These are phyloP conservation scores for Lavandula angustifolia DNA, from an alignment of 257 asterid genomes.

Conservation along the genomic window DNA sequence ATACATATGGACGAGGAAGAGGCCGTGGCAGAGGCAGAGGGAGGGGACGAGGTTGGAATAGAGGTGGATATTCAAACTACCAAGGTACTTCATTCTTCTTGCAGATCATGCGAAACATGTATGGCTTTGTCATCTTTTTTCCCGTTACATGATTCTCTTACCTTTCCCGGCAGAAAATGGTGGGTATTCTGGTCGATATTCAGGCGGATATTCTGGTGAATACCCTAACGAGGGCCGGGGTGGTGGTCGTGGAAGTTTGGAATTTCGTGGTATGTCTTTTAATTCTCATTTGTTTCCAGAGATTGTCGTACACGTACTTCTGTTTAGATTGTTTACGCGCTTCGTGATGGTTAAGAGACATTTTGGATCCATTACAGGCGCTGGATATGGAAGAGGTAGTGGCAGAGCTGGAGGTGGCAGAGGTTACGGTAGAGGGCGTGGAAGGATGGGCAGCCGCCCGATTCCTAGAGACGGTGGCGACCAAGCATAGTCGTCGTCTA, in stretches of 20 bases:
- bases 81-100: conserved; percentile 32
- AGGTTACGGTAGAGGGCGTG: conserved; percentile 61
- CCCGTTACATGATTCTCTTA: conserved; percentile 1
- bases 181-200: conserved; percentile 37
- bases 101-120: not conserved
- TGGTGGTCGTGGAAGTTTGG: too few relatives aligned
- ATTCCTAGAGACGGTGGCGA: conserved; percentile 51
- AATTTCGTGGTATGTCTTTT: too few relatives aligned
- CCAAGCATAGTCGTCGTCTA: conserved; percentile 51
- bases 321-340: too few relatives aligned
- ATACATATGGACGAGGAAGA: conserved; percentile 75
- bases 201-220: conserved; percentile 23
- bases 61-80: conserved; percentile 79
- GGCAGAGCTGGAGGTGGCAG: conserved; percentile 61
- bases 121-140: not conserved
- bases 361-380: conserved; percentile 39
- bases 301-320: too few relatives aligned
- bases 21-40: conserved; percentile 95
- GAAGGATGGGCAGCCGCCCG: conserved; percentile 51
- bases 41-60: conserved; percentile 86
- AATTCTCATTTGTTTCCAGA: too few relatives aligned
- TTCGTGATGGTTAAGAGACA: not conserved
- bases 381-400: conserved; percentile 78
- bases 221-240: conserved; percentile 21
- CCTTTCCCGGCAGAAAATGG: conserved; percentile 46